Base-by-base conservation (phyloP, 2,329 filamentous ascomycete species). In the Thermoascus crustaceus region DNA sequence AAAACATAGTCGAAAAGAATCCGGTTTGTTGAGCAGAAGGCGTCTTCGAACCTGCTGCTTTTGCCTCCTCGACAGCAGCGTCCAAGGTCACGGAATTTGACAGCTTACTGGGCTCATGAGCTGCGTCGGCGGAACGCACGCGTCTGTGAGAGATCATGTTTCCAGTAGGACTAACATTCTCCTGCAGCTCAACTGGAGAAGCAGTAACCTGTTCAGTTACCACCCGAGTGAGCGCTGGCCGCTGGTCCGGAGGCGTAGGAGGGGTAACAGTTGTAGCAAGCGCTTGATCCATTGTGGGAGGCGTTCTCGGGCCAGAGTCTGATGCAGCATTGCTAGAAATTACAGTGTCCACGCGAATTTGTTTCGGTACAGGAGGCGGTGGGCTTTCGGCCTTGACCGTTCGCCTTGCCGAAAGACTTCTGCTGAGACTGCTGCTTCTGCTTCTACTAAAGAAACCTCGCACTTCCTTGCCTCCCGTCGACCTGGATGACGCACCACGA, bases 1-100 rank as follows among this genome's bases (percentile, higher is more conserved):
- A 89, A 45, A 98, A 78, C 54, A 98, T 84, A 17, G 85, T 88
- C 4, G 86, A 94, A 63, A 98, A 96, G 66, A 98, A 96, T 1
- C 87, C 80, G 20, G 60, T 61, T 36, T 64, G 63, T 32, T 63
- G 60, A 20, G 61, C 64, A 19, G 74, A 68, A 21, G 76, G 52
- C 48, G 73, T 69, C 41, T 76, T 78, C n/a, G 67, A 55, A 37
- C 59, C 50, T 45, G 68, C 34, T 43, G 63, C 42, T 42, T 60
- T 61, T 3, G 60, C 53, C 49, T 80, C 80, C 57, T 95, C 88
- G 23, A 76, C 69, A 0, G 80, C 83, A 5, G 87, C 85, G 3
- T 87, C 84, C 34, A 91, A 67, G 36, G 75, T 72, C 44, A 79
- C 79, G 32, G 79, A 78, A 45, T 76, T 87, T 20, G 88, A 94